Evolutionary conservation across 169 alveolate species (phyloP).

Genomic region (Plasmodium berghei): DNA sequence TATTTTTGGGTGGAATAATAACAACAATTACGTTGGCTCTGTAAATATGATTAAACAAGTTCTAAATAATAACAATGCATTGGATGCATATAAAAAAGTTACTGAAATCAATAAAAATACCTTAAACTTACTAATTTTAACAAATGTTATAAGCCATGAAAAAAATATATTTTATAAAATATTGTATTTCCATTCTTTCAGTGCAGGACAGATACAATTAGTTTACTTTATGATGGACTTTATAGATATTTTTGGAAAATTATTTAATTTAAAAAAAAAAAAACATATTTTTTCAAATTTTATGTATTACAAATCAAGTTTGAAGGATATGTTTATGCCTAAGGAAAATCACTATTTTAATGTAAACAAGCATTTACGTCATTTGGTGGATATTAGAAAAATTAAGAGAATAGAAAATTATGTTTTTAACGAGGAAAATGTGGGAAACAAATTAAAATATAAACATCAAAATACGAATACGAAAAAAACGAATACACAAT

Average conservation of each 20-base stretch:
- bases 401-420: slow-evolving; percentile 18
- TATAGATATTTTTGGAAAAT: slow-evolving; percentile 30
- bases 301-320: slow-evolving; percentile 21
- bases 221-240: slow-evolving; percentile 35
- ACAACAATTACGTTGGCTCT: too few species aligned
- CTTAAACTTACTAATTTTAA: slow-evolving; percentile 23
- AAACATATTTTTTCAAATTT: slow-evolving; percentile 52
- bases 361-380: slow-evolving; percentile 16
- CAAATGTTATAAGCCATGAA: slow-evolving; percentile 36
- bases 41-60: too few species aligned
- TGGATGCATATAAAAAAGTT: too few species aligned
- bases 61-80: background rate
- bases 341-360: slow-evolving; percentile 9
- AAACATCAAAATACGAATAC: background rate
- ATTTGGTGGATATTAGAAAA: slow-evolving; percentile 20
- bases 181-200: slow-evolving; percentile 72
- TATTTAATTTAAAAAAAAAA: slow-evolving; percentile 32
- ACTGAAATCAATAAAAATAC: slow-evolving; percentile 4
- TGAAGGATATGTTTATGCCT: slow-evolving; percentile 15
- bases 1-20: too few species aligned
- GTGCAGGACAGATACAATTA: slow-evolving; percentile 73
- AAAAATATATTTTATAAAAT: slow-evolving; percentile 51
- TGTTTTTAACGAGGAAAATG: slow-evolving; percentile 17
- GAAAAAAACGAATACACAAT: background rate
- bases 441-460: background rate